Evolutionary conservation across 257 asterid genomes (phyloP).

Genomic region (Jacaranda copaia): DNA sequence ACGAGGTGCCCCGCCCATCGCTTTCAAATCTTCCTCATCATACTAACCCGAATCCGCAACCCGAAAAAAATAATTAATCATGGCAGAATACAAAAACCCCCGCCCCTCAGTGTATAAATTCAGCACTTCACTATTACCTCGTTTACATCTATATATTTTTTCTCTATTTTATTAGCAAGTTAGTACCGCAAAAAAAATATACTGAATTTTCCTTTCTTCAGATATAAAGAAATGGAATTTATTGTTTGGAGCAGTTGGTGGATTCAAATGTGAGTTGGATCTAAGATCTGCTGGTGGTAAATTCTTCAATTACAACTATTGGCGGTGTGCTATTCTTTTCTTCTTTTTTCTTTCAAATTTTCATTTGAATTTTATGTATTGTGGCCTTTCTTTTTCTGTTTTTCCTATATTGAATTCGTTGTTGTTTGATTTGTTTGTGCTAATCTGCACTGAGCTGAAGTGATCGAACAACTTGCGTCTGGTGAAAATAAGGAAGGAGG

Average conservation of each 20-base stretch:
- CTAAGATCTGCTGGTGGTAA: constrained; percentile 63
- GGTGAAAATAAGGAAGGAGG: constrained; percentile 13
- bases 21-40: constrained; percentile 7
- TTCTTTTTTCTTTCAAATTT: constrained; percentile 5
- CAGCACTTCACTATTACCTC: constrained; percentile 40
- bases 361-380: constrained; percentile 19
- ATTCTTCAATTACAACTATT: constrained; percentile 45
- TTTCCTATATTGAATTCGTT: constrained; percentile 5
- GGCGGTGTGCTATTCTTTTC: neutral
- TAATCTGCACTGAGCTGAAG: constrained; percentile 28
- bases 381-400: neutral
- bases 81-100: constrained; percentile 51
- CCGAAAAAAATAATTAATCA: constrained; percentile 20
- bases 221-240: neutral
- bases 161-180: neutral
- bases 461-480: constrained; percentile 33
- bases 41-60: constrained; percentile 33
- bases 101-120: constrained; percentile 47
- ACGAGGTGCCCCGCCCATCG: constrained; percentile 1
- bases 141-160: constrained; percentile 44
- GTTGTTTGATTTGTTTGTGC: constrained; percentile 20
- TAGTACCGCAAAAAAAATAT: constrained; percentile 25
- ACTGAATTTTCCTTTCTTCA: neutral
- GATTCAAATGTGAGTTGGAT: constrained; percentile 60
- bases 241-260: constrained; percentile 25